Conservation (phyloP, 2,329 filamentous ascomycete species). For the Akanthomyces muscarius region DNA sequence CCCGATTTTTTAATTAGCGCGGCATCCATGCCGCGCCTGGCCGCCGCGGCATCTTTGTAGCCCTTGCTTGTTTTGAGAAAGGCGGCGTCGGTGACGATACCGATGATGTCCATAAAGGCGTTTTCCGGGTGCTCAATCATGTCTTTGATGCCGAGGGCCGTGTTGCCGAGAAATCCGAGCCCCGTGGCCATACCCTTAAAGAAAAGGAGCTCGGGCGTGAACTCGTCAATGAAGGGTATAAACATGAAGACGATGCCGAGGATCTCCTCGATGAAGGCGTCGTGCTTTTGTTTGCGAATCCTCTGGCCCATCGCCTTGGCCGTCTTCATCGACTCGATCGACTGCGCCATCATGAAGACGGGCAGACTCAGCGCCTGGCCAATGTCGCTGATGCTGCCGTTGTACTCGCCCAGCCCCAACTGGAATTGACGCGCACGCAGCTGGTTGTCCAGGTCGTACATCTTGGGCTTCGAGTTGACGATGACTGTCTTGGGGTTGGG, state of each 20-base stretch:
- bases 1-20: slow-evolving; percentile 10
- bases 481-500: slow-evolving; percentile 16
- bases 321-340: slow-evolving; percentile 20
- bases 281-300: neutral
- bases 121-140: slow-evolving; percentile 9
- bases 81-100: slow-evolving; percentile 11
- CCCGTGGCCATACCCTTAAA: neutral
- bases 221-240: slow-evolving; percentile 47
- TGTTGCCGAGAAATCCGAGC: neutral
- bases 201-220: slow-evolving; percentile 30
- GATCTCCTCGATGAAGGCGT: slow-evolving; percentile 24
- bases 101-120: slow-evolving; percentile 11
- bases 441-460: neutral
- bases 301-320: slow-evolving; percentile 23
- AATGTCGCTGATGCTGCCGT: slow-evolving; percentile 4
- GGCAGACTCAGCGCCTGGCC: slow-evolving; percentile 7
- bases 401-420: neutral
- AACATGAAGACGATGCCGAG: slow-evolving; percentile 45
- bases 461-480: slow-evolving; percentile 12
- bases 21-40: neutral
- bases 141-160: slow-evolving; percentile 5
- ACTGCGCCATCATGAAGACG: slow-evolving; percentile 15
- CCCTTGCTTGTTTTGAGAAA: neutral
- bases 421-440: neutral
- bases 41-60: neutral